Evolutionary conservation across 2,329 filamentous ascomycete species (phyloP).

Genomic region (Penicillium sp.): DNA sequence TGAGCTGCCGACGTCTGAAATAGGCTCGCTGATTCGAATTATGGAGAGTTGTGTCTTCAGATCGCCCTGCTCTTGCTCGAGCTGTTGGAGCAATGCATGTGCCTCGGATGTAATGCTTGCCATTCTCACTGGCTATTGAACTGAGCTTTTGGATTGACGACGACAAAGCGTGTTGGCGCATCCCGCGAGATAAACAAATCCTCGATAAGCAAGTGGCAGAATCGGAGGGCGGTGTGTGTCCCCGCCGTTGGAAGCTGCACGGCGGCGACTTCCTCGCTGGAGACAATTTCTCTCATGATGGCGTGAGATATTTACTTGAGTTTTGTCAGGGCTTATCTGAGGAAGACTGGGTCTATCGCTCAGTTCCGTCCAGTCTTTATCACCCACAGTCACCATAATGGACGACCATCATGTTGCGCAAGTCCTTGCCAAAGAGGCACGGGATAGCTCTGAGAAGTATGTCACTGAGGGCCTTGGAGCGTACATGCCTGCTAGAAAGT

Average conservation of each 20-base stretch:
- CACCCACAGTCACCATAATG: conserved; percentile 25
- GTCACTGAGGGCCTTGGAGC: conserved; percentile 68
- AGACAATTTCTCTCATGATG: too few species aligned
- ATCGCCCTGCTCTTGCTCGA: conserved; percentile 45
- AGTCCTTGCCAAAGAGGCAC: conserved; percentile 74
- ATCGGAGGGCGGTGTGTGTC: too few species aligned
- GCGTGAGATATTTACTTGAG: too few species aligned
- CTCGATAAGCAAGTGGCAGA: too few species aligned
- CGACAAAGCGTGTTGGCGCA: not conserved
- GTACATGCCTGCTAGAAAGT: conserved; percentile 51
- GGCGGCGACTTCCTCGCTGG: too few species aligned
- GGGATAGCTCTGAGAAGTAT: conserved; percentile 65
- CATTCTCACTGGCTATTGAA: conserved; percentile 10
- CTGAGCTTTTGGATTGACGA: too few species aligned
- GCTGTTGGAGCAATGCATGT: conserved; percentile 45
- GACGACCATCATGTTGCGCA: conserved; percentile 61
- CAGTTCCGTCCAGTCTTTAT: not conserved
- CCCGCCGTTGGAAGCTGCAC: too few species aligned
- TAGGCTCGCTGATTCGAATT: conserved; percentile 68
- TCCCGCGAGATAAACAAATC: too few species aligned
- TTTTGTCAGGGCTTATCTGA: too few species aligned
- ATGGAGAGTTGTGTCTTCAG: conserved; percentile 55
- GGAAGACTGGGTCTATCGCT: too few species aligned
- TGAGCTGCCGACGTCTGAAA: conserved; percentile 43
- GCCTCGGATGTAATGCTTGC: conserved; percentile 20